A percentile compares a stretch with the other conserved stretches of the same genome.
These are phyloP conservation scores for Psidium friedrichsthalianum DNA, from an alignment of 345 rosid genomes.

Conservation along the genomic window DNA sequence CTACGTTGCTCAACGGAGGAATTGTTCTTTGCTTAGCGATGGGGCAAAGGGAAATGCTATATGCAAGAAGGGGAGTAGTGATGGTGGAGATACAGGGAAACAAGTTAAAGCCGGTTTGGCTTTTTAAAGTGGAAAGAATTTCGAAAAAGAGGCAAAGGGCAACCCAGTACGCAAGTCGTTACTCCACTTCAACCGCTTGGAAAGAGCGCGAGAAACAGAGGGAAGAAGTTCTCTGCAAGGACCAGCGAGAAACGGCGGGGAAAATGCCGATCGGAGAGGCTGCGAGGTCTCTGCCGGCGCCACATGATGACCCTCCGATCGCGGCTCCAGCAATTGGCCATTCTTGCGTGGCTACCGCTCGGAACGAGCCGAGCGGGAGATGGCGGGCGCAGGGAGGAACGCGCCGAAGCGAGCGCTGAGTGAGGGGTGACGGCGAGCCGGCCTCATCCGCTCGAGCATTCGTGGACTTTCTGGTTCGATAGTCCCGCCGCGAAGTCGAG, in stretches of 20 bases:
- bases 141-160: too few species aligned
- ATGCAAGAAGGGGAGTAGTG: too few species aligned
- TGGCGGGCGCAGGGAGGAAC: not conserved
- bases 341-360: not conserved
- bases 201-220: not conserved
- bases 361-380: not conserved
- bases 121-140: too few species aligned
- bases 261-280: not conserved
- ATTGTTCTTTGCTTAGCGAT: too few species aligned
- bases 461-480: slow-evolving; percentile 94
- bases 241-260: not conserved
- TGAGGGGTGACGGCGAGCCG: not conserved
- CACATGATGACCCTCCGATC: not conserved
- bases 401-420: not conserved
- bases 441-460: slow-evolving; percentile 23
- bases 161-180: not conserved
- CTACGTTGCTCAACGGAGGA: too few species aligned
- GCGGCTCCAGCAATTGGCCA: not conserved
- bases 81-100: too few species aligned
- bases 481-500: slow-evolving; percentile 44
- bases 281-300: not conserved
- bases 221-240: not conserved
- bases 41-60: too few species aligned
- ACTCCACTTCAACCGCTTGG: not conserved
- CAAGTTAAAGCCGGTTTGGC: too few species aligned